Base-by-base conservation (phyloP, 768 basidiomycete species). In the Boletus fagicola region DNA sequence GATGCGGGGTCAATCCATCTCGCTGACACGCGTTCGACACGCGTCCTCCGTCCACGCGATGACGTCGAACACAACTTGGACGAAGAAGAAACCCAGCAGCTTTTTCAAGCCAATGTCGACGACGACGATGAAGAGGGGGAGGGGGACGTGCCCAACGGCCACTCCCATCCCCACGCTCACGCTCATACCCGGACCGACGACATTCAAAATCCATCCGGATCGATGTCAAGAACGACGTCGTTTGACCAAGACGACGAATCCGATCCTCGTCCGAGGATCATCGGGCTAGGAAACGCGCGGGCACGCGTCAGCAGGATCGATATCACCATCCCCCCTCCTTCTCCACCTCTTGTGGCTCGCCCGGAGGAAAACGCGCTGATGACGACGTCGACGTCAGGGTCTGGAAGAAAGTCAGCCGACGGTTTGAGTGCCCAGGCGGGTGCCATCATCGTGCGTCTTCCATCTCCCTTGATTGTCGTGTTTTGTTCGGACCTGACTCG, bases 401-500 rank as follows among this genome's bases (percentile, higher is more conserved):
- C 47, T 13, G 20, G 36, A 33, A 56, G 62, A 67, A 48, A 57
- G 55, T 28, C 48, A 49, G 63, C 47, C 47, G 58, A 35, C 56
- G 76, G 80, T 28, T 72, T 93, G 57, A 88, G 90, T 54, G 80
- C 88, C 8, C 94, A 94, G 70, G 91, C 94, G 1, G 95, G 95
- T 8, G 87, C 93, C 42, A 93, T 94, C 52, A 73, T 94, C 57
- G 90, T 92, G 61, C 57, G 86, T 79, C 30, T 46, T 38, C 4
- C 30, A 8, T 38, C 12, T 60, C 45, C n/a, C 45, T 46, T 35
- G 39, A 53, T 51, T 18, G 49, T 46, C 38, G 30, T 35, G 22
- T 53, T 24, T 15, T 6, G 18, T 39, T 30, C 43, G 53, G 33
- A 51, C 26, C 42, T 46, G 47, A 31, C 40, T 10, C 12, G 12